Evolutionary conservation across 345 rosid species (phyloP).

Genomic region (Salix brachista): DNA sequence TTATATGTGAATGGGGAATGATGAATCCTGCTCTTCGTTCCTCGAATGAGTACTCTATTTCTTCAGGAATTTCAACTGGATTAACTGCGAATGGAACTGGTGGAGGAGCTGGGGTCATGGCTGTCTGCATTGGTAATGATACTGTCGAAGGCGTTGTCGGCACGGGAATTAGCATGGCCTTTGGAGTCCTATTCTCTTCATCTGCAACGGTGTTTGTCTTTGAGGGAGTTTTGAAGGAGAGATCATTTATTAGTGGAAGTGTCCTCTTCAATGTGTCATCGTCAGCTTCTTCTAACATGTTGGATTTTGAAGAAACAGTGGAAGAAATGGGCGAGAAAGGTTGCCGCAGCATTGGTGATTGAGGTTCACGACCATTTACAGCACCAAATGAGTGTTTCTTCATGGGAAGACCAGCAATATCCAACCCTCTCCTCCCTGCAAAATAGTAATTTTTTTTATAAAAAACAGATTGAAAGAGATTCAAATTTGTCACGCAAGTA

Average conservation of each 20-base stretch:
- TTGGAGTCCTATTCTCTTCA: constrained; percentile 69
- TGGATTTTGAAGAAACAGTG: constrained; percentile 45
- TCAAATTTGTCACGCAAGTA: background rate
- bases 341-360: constrained; percentile 66
- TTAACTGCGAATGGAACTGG: constrained; percentile 24
- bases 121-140: constrained; percentile 75
- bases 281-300: constrained; percentile 22
- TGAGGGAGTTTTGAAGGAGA: constrained; percentile 46
- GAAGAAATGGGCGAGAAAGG: constrained; percentile 84
- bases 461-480: background rate
- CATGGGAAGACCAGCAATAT: constrained; percentile 50
- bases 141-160: constrained; percentile 67
- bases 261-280: constrained; percentile 34
- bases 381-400: constrained; percentile 59
- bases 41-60: constrained; percentile 77
- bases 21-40: constrained; percentile 80
- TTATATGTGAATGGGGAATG: constrained; percentile 37
- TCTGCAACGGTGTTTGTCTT: constrained; percentile 35
- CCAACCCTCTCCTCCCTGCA: constrained; percentile 23
- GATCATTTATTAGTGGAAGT: constrained; percentile 18
- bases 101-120: constrained; percentile 53
- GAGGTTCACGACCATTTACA: constrained; percentile 38
- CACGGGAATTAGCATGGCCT: constrained; percentile 44
- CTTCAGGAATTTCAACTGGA: constrained; percentile 36
- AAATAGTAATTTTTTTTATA: background rate